Evolutionary conservation across 2,329 filamentous ascomycete species (phyloP), one percentile per base, ranked within the genome.

Genomic region (Penicillium frequentans): DNA sequence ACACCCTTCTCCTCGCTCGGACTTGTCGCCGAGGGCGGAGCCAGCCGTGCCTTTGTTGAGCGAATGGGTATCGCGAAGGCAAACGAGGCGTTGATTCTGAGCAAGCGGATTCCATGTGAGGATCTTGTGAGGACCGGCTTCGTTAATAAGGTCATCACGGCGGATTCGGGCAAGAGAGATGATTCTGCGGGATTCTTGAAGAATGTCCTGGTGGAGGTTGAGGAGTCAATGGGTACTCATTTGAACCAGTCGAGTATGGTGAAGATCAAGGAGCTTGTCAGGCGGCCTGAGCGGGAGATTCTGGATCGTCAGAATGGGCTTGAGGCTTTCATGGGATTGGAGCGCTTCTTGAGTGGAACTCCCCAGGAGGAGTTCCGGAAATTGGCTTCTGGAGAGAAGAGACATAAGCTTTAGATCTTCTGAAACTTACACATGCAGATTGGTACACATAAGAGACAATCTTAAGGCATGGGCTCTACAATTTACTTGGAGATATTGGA

Each of bases 31-130:
- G 95, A 98, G 78, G 95, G 93, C 42, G 91, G 89, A 47, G 87
- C 92, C 0, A 91, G 87, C 16, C 80, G 86, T 54, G 91, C 88
- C 0, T 88, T 98, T 56, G 90, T 95, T 14, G 84, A 89, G 67
- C 81, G 93, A 0, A 81, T 98, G 24, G 95, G 95, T 1, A 83
- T 91, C 50, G 80, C 84, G 57, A 90, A 90, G 71, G 93, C 92
- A 10, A 96, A 96, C 70, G 95, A 98, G 81, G 93, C 95, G 13
- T 82, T 98, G 13, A 87, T 99, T 64, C 95, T 96, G 89, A 92
- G 89, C 68, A 90, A 89, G 74, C 83, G 87, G 45, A 90, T 98
- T 65, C 73, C 81, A 0, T 84, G 85, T 29, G 84, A 88, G 24
- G 91, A 96, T 70, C 81, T 98, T 29, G 80, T 93, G 60, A 78